Percentiles rank a stretch among this genome's conserved stretches.
phyloP scores from a whole-genome alignment of 768 basidiomycete genomes.

The Russula abietina region DNA sequence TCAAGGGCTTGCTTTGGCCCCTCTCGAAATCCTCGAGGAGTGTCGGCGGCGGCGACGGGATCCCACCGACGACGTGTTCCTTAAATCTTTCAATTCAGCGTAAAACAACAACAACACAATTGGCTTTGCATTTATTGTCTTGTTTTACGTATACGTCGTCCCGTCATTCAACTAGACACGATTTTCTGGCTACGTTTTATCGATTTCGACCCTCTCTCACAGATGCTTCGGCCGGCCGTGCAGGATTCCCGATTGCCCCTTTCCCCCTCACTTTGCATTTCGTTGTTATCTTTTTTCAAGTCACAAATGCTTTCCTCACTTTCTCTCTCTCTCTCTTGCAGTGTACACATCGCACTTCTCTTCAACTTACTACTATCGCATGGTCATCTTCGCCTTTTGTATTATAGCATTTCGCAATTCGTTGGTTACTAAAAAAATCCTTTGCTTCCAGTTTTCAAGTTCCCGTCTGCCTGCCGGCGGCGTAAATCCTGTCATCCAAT shows the following conservation, averaged over 20 bases:
- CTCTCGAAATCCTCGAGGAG: constrained; percentile 17
- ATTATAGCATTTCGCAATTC: constrained; percentile 8
- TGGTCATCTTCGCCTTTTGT: constrained; percentile 8
- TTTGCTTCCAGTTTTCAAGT: background rate
- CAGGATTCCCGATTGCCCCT: background rate
- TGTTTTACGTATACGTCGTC: constrained; percentile 1
- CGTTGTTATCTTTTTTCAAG: background rate
- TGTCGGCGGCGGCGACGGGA: constrained; percentile 15
- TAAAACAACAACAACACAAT: background rate
- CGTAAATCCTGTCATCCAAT: background rate
- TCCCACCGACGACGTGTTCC: constrained; percentile 17
- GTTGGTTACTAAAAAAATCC: background rate
- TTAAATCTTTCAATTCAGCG: constrained; percentile 12
- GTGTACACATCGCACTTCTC: constrained; percentile 4
- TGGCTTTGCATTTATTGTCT: background rate
- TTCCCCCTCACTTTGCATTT: constrained; percentile 10
- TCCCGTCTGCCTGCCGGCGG: background rate
- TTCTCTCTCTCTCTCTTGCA: constrained; percentile 3
- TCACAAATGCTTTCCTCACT: constrained; percentile 1
- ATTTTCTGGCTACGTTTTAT: constrained; percentile 12
- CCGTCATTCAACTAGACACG: background rate
- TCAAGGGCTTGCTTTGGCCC: constrained; percentile 17
- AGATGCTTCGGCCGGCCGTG: background rate
- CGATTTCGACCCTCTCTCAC: background rate
- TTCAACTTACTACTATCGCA: constrained; percentile 20